Conservation (phyloP, 2,329 filamentous ascomycete species). For the Colletotrichum karsti region DNA sequence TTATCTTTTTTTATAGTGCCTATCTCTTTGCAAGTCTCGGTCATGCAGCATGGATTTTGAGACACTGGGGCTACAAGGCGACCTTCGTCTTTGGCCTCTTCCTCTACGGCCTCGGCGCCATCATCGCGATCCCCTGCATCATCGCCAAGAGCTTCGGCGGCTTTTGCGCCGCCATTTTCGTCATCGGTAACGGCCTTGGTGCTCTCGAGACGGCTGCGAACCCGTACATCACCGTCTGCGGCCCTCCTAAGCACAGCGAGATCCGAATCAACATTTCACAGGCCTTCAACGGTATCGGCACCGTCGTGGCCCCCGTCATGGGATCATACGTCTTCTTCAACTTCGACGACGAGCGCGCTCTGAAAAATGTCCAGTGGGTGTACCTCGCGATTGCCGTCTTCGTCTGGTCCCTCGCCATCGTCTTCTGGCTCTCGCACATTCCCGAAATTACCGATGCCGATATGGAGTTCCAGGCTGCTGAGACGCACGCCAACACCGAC, state of each 20-base stretch:
- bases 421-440: constrained; percentile 74
- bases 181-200: constrained; percentile 77
- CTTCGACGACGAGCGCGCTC: constrained; percentile 48
- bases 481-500: constrained; percentile 40
- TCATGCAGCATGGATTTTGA: constrained; percentile 49
- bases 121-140: constrained; percentile 56
- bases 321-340: constrained; percentile 78
- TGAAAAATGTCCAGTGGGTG: constrained; percentile 79
- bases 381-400: constrained; percentile 79
- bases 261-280: constrained; percentile 63
- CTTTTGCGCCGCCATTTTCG: constrained; percentile 77
- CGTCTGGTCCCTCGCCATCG: constrained; percentile 69
- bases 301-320: constrained; percentile 72
- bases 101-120: constrained; percentile 71
- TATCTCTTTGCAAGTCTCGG: constrained; percentile 50
- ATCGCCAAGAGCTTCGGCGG: constrained; percentile 68
- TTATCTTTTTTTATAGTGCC: too few relatives aligned
- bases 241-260: constrained; percentile 61
- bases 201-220: constrained; percentile 83
- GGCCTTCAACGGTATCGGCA: constrained; percentile 62
- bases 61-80: constrained; percentile 51
- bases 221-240: constrained; percentile 65
- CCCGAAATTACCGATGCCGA: constrained; percentile 77
- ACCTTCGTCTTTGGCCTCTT: constrained; percentile 63
- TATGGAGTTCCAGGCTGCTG: constrained; percentile 68